Evolutionary conservation across 2,329 filamentous ascomycete genomes (phyloP).

Genomic region (Fusarium stilboides): DNA sequence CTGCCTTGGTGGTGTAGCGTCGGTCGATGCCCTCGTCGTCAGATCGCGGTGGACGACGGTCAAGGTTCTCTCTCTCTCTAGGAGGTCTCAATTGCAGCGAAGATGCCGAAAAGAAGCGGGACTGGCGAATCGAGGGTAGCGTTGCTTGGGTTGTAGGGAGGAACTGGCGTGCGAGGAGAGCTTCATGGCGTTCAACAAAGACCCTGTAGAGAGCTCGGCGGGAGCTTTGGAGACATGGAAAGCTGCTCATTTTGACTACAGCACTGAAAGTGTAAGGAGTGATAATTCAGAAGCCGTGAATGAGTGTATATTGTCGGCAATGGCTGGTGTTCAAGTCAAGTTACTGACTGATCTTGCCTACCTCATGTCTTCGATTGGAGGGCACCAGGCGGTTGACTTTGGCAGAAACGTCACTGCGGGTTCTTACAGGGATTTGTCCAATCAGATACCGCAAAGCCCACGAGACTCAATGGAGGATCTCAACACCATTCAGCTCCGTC

Average conservation of each 20-base stretch:
- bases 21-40: slow-evolving; percentile 49
- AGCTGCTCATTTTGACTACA: slow-evolving; percentile 55
- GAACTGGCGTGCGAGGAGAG: slow-evolving; percentile 45
- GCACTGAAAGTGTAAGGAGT: not conserved
- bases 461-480: slow-evolving; percentile 21
- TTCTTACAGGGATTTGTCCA: slow-evolving; percentile 23
- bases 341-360: slow-evolving; percentile 30
- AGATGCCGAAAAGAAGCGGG: slow-evolving; percentile 32
- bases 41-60: not conserved
- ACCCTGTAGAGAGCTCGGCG: slow-evolving; percentile 64
- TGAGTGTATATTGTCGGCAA: slow-evolving; percentile 25
- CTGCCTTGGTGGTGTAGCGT: slow-evolving; percentile 56
- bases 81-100: slow-evolving; percentile 22
- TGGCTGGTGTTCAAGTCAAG: slow-evolving; percentile 27
- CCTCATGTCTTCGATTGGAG: slow-evolving; percentile 18
- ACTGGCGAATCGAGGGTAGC: slow-evolving; percentile 25
- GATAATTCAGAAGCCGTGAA: slow-evolving; percentile 2
- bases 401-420: slow-evolving; percentile 49
- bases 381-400: slow-evolving; percentile 40
- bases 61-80: slow-evolving; percentile 5
- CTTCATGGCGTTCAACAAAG: slow-evolving; percentile 57
- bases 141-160: slow-evolving; percentile 15
- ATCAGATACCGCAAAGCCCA: slow-evolving; percentile 28
- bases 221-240: slow-evolving; percentile 60
- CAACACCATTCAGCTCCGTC: slow-evolving; percentile 24